Evolutionary conservation across 257 asterid species (phyloP), one percentile per base, ranked within the genome.

Genomic region (Cynanchum wilfordii): DNA sequence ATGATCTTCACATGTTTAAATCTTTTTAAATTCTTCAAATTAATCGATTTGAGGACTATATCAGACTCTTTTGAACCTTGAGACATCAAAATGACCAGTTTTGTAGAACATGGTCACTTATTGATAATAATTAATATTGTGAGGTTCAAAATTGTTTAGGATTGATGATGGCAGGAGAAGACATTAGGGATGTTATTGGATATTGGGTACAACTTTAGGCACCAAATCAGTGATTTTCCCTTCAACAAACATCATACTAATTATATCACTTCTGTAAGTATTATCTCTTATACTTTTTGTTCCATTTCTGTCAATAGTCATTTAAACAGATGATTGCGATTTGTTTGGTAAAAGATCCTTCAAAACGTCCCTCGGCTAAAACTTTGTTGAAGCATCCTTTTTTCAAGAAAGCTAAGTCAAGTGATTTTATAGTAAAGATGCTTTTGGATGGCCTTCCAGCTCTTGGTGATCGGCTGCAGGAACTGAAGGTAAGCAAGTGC

Each of bases 281-380:
- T 55, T 22, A 52, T 60, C 44, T 68, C 75, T 73, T 70, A 57
- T 47, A 68, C 52, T 51, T 74, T 76, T 68, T 10, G 59, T 75
- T 55, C 78, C 62, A 78, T 84, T 80, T 83, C 70, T 72, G 70
- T 76, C 72, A 59, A 72, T 82, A 95, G 99, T 90, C 96, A 52
- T 95, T 90, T 79, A 92, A 86, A 90, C 92, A 95, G 85, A 92
- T 95, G 98, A 95, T 83, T 79, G 97, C 96, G 75, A 90, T 92
- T 80, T 95, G 99, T 81, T 87, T 95, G 88, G 99, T 90, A 76
- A 95, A 95, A 88, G 98, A 95, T 84, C 98, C 98, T 83, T 80
- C 87, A 66, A 92, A 89, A 87, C 88, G 99, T 73, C 98, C 99
- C 65, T 81, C 98, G 59, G 97, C 99, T 33, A 90, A 86, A 66